Evolutionary conservation across 2,329 filamentous ascomycete genomes (phyloP).

Genomic region (Ophiostoma piceae): DNA sequence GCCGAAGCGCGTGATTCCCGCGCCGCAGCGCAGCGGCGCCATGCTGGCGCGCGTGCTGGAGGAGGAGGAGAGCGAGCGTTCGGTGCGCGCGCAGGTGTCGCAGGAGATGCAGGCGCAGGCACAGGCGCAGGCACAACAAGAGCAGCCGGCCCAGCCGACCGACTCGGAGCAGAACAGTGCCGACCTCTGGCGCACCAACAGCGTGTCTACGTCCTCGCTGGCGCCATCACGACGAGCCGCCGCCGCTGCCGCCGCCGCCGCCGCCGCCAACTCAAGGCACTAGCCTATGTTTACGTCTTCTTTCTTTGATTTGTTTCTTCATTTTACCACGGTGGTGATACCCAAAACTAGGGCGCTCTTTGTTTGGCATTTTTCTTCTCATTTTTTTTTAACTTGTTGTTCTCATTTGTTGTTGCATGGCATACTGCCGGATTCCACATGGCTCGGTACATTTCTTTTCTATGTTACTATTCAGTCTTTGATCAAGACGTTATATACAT

Average conservation of each 20-base stretch:
- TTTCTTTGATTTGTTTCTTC: slow-evolving; percentile 13
- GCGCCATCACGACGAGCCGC: slow-evolving; percentile 4
- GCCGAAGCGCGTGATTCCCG: slow-evolving; percentile 57
- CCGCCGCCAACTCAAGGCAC: background rate
- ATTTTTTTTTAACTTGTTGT: background rate
- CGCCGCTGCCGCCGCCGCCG: background rate
- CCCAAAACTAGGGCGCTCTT: slow-evolving; percentile 18
- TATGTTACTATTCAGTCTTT: background rate
- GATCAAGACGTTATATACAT: background rate
- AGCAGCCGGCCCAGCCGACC: background rate
- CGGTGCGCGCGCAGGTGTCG: background rate
- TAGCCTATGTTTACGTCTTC: background rate
- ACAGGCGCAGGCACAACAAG: background rate
- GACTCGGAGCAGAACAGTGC: background rate
- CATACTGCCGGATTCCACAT: slow-evolving; percentile 1
- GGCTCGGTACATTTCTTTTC: background rate
- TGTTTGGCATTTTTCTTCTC: background rate
- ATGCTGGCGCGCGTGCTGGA: slow-evolving; percentile 53
- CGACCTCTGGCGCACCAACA: slow-evolving; percentile 20
- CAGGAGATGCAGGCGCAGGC: background rate
- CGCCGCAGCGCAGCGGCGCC: slow-evolving; percentile 53
- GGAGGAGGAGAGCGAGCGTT: slow-evolving; percentile 41
- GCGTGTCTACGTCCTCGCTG: slow-evolving; percentile 18
- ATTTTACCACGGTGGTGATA: slow-evolving; percentile 22
- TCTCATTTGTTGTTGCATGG: background rate